phyloP scores from a whole-genome alignment of 495 filamentous ascomycete species.

The Paragyromitra xinjiangensis region DNA sequence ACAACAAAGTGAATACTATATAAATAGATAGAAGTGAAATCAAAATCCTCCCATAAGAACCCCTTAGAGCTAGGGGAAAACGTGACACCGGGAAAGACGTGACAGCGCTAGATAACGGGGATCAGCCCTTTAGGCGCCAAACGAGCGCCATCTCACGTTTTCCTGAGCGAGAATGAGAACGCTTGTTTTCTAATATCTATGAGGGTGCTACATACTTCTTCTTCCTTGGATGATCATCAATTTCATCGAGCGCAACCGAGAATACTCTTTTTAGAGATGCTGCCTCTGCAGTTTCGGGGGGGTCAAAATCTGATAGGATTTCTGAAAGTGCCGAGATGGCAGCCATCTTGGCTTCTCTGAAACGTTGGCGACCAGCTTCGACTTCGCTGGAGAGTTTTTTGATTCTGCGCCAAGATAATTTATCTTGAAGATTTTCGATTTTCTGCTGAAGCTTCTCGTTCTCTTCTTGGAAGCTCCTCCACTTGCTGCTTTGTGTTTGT shows the following conservation, averaged over 20 bases:
- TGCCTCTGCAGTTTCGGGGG: neutral
- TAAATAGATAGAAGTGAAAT: too few relatives aligned
- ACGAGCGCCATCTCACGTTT: neutral
- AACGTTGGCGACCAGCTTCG: constrained; percentile 5
- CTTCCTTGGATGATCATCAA: neutral
- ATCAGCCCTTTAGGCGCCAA: too few relatives aligned
- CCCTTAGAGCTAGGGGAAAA: too few relatives aligned
- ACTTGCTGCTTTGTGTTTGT: neutral
- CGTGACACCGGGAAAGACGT: too few relatives aligned
- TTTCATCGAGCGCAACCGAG: neutral
- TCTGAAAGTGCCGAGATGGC: constrained; percentile 12
- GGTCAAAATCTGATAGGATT: constrained; percentile 1
- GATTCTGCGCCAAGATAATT: constrained; percentile 13
- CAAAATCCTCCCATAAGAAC: too few relatives aligned
- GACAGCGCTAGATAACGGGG: too few relatives aligned
- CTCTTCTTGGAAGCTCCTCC: neutral
- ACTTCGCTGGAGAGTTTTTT: neutral
- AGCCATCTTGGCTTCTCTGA: neutral
- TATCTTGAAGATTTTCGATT: constrained; percentile 1
- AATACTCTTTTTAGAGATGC: neutral
- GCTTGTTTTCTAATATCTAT: neutral
- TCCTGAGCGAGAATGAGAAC: neutral
- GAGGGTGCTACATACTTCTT: neutral
- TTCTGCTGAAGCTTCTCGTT: neutral
- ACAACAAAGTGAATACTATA: too few relatives aligned